Base-by-base conservation (phyloP, 495 filamentous ascomycete species). In the Geoglossum glabrum region DNA sequence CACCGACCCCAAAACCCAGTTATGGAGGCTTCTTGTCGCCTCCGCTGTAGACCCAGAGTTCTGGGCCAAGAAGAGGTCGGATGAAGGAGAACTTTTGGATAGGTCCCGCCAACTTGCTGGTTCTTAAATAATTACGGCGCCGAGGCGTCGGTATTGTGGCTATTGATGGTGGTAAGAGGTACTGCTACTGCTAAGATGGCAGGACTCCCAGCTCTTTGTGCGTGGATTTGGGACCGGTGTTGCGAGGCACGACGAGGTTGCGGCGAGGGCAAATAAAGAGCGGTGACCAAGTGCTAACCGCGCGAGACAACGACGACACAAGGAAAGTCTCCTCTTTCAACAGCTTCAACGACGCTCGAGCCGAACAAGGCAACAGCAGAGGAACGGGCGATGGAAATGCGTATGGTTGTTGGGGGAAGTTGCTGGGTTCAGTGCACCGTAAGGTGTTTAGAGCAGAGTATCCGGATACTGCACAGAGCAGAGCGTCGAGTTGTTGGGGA, bases 11-110 rank as follows among this genome's bases (percentile, higher is more conserved):
- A 10, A 54, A 50, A 25, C 23, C 76, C 72, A 90, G 72, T 96
- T 97, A 98, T 76, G 92, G 92, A 67, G 92, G 92, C 77, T 92
- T 90, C 76, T 88, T 92, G 76, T 90, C 85, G 77, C 85, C 87
- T 82, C 92, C 89, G 77, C 81, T 79, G 73, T 92, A 90, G 78
- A 87, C 85, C 87, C 89, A 82, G 73, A 80, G 78, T 65, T 81
- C 79, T 69, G 92, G 90, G 76, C 88, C 88, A 65, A 93, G 84
- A 71, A 95, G 87, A 77, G 90, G 90, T 78, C 86, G 85, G 66
- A 83, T 74, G 77, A 86, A 86, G 67, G 86, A 86, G 72, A 86
- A 83, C 76, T 80, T 72, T 70, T 75, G 76, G 71, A 72, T 82
- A 79, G 81, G 77, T 75, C 85, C 90, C 89, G 92, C 92, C 92